phyloP scores from a whole-genome alignment of 2,329 filamentous ascomycete genomes.

The Lachnellula cervina region DNA sequence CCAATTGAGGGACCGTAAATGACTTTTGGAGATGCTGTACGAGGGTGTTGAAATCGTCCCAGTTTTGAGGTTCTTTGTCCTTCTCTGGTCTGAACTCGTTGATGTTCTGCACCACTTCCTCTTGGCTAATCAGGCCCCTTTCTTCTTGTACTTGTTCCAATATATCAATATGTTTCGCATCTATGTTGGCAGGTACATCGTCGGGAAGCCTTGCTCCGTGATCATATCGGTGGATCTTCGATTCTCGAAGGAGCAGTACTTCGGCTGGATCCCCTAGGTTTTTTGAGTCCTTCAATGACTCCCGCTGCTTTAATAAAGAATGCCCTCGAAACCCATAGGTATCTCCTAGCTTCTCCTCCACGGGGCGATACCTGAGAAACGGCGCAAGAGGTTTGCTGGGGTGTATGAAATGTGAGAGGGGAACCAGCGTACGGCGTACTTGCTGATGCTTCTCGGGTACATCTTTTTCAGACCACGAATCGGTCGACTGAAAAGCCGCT shows the following conservation, averaged over 20 bases:
- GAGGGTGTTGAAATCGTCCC: constrained; percentile 26
- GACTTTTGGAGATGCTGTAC: constrained; percentile 23
- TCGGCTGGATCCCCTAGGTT: constrained; percentile 24
- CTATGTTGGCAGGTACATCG: not conserved
- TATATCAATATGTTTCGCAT: constrained; percentile 28
- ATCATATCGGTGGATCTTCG: constrained; percentile 14
- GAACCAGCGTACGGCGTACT: constrained; percentile 1
- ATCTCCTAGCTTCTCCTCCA: constrained; percentile 4
- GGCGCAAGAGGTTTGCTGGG: not conserved
- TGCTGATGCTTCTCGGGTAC: not conserved
- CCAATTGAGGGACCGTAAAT: constrained; percentile 29
- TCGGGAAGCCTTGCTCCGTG: not conserved
- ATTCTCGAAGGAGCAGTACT: constrained; percentile 31
- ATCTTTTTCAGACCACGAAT: not conserved
- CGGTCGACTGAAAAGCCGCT: constrained; percentile 15
- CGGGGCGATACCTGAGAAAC: constrained; percentile 1
- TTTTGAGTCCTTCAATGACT: constrained; percentile 15
- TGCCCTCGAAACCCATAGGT: constrained; percentile 20
- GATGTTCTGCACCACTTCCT: constrained; percentile 30
- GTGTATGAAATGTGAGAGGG: not conserved
- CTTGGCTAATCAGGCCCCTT: constrained; percentile 22
- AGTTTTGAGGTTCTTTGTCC: constrained; percentile 13
- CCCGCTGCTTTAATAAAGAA: constrained; percentile 18
- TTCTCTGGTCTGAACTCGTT: constrained; percentile 23
- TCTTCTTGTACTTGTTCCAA: constrained; percentile 25